phyloP scores from a whole-genome alignment of 768 basidiomycete species.

The Tephrocybe sp. region DNA sequence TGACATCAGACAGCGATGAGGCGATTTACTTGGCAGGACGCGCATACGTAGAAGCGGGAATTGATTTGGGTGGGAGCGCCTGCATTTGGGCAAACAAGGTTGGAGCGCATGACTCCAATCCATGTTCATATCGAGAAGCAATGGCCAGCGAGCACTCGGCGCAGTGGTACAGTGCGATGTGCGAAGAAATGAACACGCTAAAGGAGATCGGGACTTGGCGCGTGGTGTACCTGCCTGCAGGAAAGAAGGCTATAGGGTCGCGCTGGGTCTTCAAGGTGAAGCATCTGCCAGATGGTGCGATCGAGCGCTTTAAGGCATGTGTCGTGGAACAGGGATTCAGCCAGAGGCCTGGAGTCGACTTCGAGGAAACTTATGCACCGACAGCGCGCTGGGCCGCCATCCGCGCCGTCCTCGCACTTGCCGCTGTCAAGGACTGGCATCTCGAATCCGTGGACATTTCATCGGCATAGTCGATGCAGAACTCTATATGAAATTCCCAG shows the following conservation, averaged over 20 bases:
- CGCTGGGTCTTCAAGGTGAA: not conserved
- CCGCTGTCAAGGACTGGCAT: not conserved
- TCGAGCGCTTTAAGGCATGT: not conserved
- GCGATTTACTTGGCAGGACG: too few relatives aligned
- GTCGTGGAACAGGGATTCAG: slow-evolving; percentile 41
- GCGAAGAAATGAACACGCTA: slow-evolving; percentile 26
- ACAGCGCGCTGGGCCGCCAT: not conserved
- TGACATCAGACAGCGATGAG: too few relatives aligned
- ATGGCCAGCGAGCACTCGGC: slow-evolving; percentile 19
- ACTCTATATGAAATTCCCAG: not conserved
- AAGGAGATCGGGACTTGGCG: slow-evolving; percentile 32
- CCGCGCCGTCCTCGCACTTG: not conserved
- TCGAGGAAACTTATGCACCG: slow-evolving; percentile 34
- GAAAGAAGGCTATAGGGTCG: not conserved
- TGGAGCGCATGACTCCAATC: slow-evolving; percentile 4
- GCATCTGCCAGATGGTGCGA: not conserved
- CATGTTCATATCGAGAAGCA: slow-evolving; percentile 19
- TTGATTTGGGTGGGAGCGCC: not conserved
- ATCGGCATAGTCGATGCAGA: not conserved
- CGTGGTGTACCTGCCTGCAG: slow-evolving; percentile 31
- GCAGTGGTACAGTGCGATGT: slow-evolving; percentile 26
- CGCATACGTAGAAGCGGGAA: not conserved
- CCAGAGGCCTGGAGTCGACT: slow-evolving; percentile 40
- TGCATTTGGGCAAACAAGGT: not conserved
- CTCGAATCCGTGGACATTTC: not conserved